Percentiles rank a stretch among this genome's conserved stretches.
phyloP scores from a whole-genome alignment of 352 stramenopile species.

The Globisporangium perplexum region DNA sequence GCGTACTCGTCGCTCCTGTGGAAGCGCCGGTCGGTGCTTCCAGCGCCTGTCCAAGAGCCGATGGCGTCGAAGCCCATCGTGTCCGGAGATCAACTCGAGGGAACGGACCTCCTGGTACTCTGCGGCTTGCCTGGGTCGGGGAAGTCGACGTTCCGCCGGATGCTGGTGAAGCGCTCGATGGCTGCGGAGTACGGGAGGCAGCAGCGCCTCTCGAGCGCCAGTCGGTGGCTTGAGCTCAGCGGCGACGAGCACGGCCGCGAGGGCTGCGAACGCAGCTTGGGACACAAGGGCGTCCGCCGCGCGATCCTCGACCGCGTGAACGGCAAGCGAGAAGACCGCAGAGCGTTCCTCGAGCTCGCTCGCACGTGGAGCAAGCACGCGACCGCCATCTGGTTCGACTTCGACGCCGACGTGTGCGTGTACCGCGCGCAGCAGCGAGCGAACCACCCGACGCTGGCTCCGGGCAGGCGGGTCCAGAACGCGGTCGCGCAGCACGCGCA shows the following conservation, averaged over 20 bases:
- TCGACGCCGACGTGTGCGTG: slow-evolving; percentile 31
- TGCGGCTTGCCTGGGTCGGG: slow-evolving; percentile 52
- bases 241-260: slow-evolving; percentile 45
- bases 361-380: slow-evolving; percentile 44
- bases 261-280: slow-evolving; percentile 27
- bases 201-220: slow-evolving; percentile 6
- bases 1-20: slow-evolving; percentile 50
- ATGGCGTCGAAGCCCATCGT: slow-evolving; percentile 27
- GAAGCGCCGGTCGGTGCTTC: slow-evolving; percentile 40
- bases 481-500: slow-evolving; percentile 40
- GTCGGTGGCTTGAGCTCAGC: slow-evolving; percentile 39
- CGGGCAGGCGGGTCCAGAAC: slow-evolving; percentile 29
- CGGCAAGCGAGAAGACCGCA: slow-evolving; percentile 31
- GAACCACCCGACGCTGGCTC: slow-evolving; percentile 35
- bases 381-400: slow-evolving; percentile 60
- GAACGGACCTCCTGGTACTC: slow-evolving; percentile 45
- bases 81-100: slow-evolving; percentile 19
- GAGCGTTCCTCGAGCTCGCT: slow-evolving; percentile 35
- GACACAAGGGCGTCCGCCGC: slow-evolving; percentile 10
- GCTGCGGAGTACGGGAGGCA: slow-evolving; percentile 10
- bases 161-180: slow-evolving; percentile 29
- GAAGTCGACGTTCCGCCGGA: slow-evolving; percentile 53
- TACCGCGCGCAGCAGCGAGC: slow-evolving; percentile 37
- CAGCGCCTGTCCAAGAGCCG: slow-evolving; percentile 20
- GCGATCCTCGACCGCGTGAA: slow-evolving; percentile 60